Conservation (phyloP, 768 basidiomycete species). For the Erythrobasidium yunnanense region DNA sequence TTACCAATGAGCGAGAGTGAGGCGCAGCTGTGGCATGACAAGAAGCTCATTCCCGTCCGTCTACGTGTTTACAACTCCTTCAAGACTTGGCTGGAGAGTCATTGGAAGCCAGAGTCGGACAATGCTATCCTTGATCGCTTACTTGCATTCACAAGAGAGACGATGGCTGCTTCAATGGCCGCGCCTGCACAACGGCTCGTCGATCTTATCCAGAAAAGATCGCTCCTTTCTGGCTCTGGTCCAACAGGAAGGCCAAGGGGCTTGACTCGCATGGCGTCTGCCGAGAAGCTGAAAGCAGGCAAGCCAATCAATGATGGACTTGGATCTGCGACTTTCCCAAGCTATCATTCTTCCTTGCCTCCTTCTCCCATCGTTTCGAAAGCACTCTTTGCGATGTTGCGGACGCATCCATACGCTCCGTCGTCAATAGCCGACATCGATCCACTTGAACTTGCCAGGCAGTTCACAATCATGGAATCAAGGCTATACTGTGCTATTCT, state of each 20-base stretch:
- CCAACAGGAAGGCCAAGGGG: not conserved
- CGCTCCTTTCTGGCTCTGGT: not conserved
- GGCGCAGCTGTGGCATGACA: constrained; percentile 65
- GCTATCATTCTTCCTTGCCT: constrained; percentile 14
- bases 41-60: constrained; percentile 79
- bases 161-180: constrained; percentile 39
- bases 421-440: constrained; percentile 84
- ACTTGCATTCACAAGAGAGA: constrained; percentile 39
- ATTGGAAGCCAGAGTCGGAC: constrained; percentile 75
- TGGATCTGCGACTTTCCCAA: not conserved
- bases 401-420: constrained; percentile 48
- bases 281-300: constrained; percentile 35
- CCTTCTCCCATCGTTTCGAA: constrained; percentile 81
- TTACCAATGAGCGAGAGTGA: constrained; percentile 50
- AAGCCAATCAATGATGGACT: constrained; percentile 28
- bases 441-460: constrained; percentile 77
- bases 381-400: constrained; percentile 56
- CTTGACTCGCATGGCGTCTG: constrained; percentile 29
- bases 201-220: constrained; percentile 40
- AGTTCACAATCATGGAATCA: constrained; percentile 88
- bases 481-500: constrained; percentile 72
- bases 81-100: constrained; percentile 82
- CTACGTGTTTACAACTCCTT: constrained; percentile 83
- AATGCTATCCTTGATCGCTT: constrained; percentile 48
- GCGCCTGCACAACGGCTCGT: constrained; percentile 40